Evolutionary conservation across 2,329 filamentous ascomycete species (phyloP).

Genomic region (Colletotrichum sp.): DNA sequence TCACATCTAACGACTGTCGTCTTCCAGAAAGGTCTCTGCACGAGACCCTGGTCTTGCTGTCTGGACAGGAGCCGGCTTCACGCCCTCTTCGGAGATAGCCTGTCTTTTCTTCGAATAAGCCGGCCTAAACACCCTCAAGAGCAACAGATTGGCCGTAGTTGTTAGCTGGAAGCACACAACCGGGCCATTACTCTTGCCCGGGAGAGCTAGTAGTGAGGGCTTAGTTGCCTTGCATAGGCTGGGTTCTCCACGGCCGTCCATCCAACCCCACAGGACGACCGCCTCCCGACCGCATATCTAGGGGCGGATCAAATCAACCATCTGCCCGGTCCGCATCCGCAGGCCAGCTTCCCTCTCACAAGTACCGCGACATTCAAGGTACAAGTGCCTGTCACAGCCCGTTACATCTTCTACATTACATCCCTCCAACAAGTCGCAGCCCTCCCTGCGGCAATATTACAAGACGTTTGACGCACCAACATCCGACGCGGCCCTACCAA

Average conservation of each 20-base stretch:
- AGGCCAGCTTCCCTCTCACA: slow-evolving; percentile 19
- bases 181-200: not conserved
- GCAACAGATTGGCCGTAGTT: not conserved
- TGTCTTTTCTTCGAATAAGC: not conserved
- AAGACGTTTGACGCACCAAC: slow-evolving; percentile 16
- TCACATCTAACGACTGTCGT: slow-evolving; percentile 4
- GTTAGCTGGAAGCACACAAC: not conserved
- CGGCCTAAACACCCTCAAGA: not conserved
- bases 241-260: slow-evolving; percentile 20
- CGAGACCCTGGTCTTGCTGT: slow-evolving; percentile 5
- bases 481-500: slow-evolving; percentile 11
- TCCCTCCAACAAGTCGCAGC: slow-evolving; percentile 20
- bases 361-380: slow-evolving; percentile 22
- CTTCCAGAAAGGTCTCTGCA: slow-evolving; percentile 18
- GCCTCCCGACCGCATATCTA: slow-evolving; percentile 17
- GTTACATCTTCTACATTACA: slow-evolving; percentile 12
- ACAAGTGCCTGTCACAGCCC: slow-evolving; percentile 12
- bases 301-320: slow-evolving; percentile 22
- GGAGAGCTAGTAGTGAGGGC: slow-evolving; percentile 2
- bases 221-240: slow-evolving; percentile 10
- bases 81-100: slow-evolving; percentile 13
- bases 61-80: not conserved
- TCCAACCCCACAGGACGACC: slow-evolving; percentile 16
- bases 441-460: slow-evolving; percentile 20
- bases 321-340: slow-evolving; percentile 21